A percentile compares a stretch with the other conserved stretches of the same genome.
phyloP scores from a whole-genome alignment of 495 filamentous ascomycete genomes.

The Amphirosellinia nigrospora region DNA sequence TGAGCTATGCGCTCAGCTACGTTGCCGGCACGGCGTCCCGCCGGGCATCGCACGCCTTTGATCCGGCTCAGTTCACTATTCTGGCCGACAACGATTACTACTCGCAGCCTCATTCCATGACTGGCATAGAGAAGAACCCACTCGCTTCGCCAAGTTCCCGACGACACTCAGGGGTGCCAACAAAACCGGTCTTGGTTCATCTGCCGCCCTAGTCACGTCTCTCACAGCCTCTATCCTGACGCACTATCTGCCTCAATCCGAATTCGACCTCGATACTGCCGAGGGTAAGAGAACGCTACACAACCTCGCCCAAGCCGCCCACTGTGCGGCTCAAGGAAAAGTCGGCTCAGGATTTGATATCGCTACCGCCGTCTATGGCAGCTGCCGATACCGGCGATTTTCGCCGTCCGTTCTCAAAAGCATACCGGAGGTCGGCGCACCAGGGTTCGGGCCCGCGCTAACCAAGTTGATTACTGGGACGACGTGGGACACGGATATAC shows the following conservation, averaged over 20 bases:
- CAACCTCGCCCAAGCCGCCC: constrained; percentile 90
- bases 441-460: constrained; percentile 70
- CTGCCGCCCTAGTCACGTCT: constrained; percentile 91
- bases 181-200: constrained; percentile 96
- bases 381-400: constrained; percentile 89
- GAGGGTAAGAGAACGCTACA: constrained; percentile 64
- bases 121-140: constrained; percentile 25
- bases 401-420: constrained; percentile 74
- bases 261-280: constrained; percentile 56
- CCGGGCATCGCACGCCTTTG: constrained; percentile 61
- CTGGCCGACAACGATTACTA: constrained; percentile 97
- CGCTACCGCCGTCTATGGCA: constrained; percentile 90
- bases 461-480: constrained; percentile 66
- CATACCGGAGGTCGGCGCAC: constrained; percentile 66
- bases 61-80: constrained; percentile 78
- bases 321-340: constrained; percentile 96
- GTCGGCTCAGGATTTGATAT: constrained; percentile 96
- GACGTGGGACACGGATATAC: constrained; percentile 78
- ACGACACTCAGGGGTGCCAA: constrained; percentile 79
- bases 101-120: constrained; percentile 64
- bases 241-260: constrained; percentile 71
- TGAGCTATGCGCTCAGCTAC: constrained; percentile 88
- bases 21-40: constrained; percentile 61
- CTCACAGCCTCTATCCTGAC: constrained; percentile 81
- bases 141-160: constrained; percentile 77